Evolutionary conservation across 2,329 filamentous ascomycete species (phyloP).

Genomic region (Neofusicoccum cordaticola): DNA sequence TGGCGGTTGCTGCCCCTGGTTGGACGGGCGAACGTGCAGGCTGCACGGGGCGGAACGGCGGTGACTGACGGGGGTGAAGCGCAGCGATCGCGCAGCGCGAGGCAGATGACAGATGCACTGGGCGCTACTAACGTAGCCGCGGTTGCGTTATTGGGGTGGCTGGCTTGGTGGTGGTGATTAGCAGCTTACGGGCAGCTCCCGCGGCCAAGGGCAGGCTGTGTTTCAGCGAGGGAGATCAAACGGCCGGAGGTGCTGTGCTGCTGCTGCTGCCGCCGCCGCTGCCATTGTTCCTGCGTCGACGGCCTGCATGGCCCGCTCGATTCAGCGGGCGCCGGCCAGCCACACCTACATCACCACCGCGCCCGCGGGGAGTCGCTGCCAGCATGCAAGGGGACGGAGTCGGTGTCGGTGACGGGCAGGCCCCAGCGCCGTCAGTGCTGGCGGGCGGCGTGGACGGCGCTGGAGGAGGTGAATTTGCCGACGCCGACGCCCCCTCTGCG

Average conservation of each 20-base stretch:
- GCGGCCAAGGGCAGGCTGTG: constrained; percentile 10
- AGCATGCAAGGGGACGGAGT: constrained; percentile 3
- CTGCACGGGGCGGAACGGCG: constrained; percentile 15
- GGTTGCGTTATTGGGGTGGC: constrained; percentile 13
- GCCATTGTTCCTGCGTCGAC: constrained; percentile 11
- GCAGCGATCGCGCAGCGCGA: constrained; percentile 9
- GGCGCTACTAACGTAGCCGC: neutral
- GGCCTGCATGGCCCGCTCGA: constrained; percentile 10
- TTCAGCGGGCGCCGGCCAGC: constrained; percentile 1
- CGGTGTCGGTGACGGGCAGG: constrained; percentile 11
- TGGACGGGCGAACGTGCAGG: constrained; percentile 10
- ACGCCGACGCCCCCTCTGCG: neutral
- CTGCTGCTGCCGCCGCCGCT: constrained; percentile 1
- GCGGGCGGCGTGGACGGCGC: neutral
- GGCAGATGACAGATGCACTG: constrained; percentile 1
- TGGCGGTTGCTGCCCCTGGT: constrained; percentile 14
- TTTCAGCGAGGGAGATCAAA: constrained; percentile 18
- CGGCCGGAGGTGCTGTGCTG: constrained; percentile 7
- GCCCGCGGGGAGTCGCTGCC: neutral
- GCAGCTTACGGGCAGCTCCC: constrained; percentile 9
- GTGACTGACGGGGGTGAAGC: constrained; percentile 11
- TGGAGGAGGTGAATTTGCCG: constrained; percentile 5
- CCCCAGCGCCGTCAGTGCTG: constrained; percentile 8
- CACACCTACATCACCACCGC: constrained; percentile 11
- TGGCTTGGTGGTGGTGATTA: constrained; percentile 10